Base-by-base conservation (phyloP, 805 yeast genomes). In the Candida chauliodis region DNA sequence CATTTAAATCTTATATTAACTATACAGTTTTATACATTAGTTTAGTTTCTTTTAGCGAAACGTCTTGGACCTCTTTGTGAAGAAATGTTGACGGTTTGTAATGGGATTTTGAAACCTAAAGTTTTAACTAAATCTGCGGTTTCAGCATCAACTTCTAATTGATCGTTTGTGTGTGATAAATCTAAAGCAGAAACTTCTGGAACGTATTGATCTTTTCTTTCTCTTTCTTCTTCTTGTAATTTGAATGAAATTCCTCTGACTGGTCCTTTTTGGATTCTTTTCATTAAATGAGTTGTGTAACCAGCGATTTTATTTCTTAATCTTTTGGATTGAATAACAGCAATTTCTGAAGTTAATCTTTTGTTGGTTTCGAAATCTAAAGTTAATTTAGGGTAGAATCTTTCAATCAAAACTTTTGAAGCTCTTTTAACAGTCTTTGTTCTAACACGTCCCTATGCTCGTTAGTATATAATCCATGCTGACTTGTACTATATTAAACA, bases 291-390 rank as follows among this genome's bases (percentile, higher is more conserved):
- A 68, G 99, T 93, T 76, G 99, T 93, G 96, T 91, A 93, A 74
- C 99, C 99, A 72, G 99, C 99, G 66, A 93, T 95, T 88, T 93
- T 93, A 93, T 93, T 93, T 82, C 99, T 93, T 75, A 93, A 85
- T 79, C 99, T 88, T 85, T 93, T 93, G 66, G 99, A 88, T 75
- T 91, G 97, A 70, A 93, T 95, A 73, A 86, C 90, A 58, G 99
- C 99, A 63, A 93, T 90, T 76, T 95, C 96, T 65, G 88, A 84
- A 63, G 96, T 84, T 71, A 95, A 83, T 81, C 99, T 91, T 84
- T 93, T 93, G 96, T 93, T 93, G 85, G 95, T 88, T 82, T 93
- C 97, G 74, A 93, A 93, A 77, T 93, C 99, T 78, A 87, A 77
- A 63, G 98, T 91, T 76, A 93, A 88, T 81, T 95, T 93, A 74